Evolutionary conservation across 1,284 basidiomycete species (phyloP), one percentile per base, ranked within the genome.

Genomic region (Ganoderma meredithae): DNA sequence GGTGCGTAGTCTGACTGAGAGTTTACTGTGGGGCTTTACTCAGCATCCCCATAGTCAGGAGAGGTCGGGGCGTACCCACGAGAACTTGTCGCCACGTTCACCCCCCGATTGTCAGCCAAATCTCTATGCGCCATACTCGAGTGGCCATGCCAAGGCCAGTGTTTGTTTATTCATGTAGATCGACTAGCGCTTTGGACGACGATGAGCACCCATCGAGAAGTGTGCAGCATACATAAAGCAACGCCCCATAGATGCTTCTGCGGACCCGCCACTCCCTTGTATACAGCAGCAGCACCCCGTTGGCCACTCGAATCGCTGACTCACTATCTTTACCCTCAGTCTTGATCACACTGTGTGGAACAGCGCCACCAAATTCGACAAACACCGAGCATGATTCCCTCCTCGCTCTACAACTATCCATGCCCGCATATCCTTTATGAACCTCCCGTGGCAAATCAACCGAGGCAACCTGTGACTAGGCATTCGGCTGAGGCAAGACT

Each of bases 401-500:
- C 61, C 43, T 62, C 60, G 22, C 47, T 65, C 41, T 67, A 70
- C 55, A 63, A 44, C 49, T 40, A 62, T 41, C 60, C 66, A 2
- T 63, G 69, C 6, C 53, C 63, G 5, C 31, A 43, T 31, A 25
- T 44, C 7, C 10, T 49, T 47, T 69, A 60, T 27, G 60, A 62
- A 25, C 63, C 60, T 58, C 33, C 39, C n/a, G 41, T 3, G 36
- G 22, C 39, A 41, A 39, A 41, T 2, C n/a, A 25, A 25, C 58
- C 58, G 22, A 25, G 13, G 7, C 36, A 36, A 41, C 22, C 39
- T 40, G n/a, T 25, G 22, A n/a, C 39, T 12, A 41, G 22, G 25
- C 39, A 22, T 27, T 40, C 58, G 10, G 13, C 22, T 6, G 39
- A 40, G 15, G 39, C 36, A 10, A 41, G 39, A 41, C 22, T 60